Base-by-base conservation (phyloP, 495 filamentous ascomycete genomes). In the Corynascus novoguineensis region DNA sequence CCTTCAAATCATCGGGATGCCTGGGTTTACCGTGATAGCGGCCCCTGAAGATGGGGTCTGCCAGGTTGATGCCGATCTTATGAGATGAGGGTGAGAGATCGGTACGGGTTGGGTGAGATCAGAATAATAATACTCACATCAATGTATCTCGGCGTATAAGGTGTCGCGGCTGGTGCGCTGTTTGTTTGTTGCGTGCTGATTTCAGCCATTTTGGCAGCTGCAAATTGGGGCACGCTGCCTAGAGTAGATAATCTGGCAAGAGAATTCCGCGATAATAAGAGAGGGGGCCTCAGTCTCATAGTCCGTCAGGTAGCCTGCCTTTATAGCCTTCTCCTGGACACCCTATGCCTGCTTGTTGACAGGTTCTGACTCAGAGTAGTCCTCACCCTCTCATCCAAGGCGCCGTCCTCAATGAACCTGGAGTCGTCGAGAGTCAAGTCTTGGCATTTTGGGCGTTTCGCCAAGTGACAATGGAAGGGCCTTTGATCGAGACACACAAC, bases 1-100 rank as follows among this genome's bases (percentile, higher is more conserved):
- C 83, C 6, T 78, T 69, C 5, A 96, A 76, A 68, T 98, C 93
- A 61, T 86, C 78, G 17, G 86, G 85, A 65, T 98, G 93, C 11
- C 78, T 80, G 64, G 86, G 74, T 53, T 85, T 93, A 57, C 89
- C 89, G 65, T 93, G 86, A 66, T 98, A 92, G 22, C 82, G 72
- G 42, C 93, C 93, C 22, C 76, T 76, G 72, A 91, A 98, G 60
- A 95, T 86, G 24, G 86, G 83, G 59, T 97, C 93, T 50, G 88
- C 85, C 37, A 98, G 78, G 72, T 98, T 98, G 75, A 98, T 96
- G 34, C 93, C 93, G 53, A 97, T 83, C 80, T 81, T n/a, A 61
- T 31, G 21, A n/a, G 5, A 27, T 27, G 14, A 15, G 31, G 44
- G 53, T 42, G 10, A 40, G 31, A 8, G 25, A 17, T 57, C 12